A percentile compares a stretch with the other conserved stretches of the same genome.
Evolutionary conservation across 2,329 filamentous ascomycete genomes (phyloP).

Genomic region (Aspergillus fischeri): DNA sequence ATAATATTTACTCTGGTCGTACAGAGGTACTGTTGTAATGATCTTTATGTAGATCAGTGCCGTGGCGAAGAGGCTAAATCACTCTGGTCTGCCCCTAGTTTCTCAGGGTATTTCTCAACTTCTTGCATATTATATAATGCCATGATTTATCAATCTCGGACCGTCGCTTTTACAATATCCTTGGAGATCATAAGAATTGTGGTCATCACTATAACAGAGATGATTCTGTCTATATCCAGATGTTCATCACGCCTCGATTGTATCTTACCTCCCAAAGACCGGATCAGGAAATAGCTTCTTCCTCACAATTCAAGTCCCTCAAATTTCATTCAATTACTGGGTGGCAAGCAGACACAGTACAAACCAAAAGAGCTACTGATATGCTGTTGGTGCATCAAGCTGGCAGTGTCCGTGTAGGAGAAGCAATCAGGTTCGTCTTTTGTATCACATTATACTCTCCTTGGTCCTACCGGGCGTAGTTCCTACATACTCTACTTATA

Average conservation of each 20-base stretch:
- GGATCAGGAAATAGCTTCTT: conserved; percentile 21
- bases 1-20: neutral
- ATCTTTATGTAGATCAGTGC: neutral
- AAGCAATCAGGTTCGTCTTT: conserved; percentile 71
- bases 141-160: neutral
- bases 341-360: conserved; percentile 27
- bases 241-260: conserved; percentile 42
- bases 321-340: conserved; percentile 32
- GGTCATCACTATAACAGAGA: conserved; percentile 17
- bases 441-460: neutral
- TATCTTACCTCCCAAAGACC: conserved; percentile 39
- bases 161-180: neutral
- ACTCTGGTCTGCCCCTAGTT: neutral
- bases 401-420: conserved; percentile 88
- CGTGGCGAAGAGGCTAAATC: neutral
- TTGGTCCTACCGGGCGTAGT: neutral
- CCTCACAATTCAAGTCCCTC: conserved; percentile 14
- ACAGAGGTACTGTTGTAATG: neutral
- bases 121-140: neutral
- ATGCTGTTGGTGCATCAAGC: conserved; percentile 93
- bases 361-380: conserved; percentile 21
- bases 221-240: conserved; percentile 22
- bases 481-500: neutral
- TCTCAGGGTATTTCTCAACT: neutral
- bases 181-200: neutral